Conservation (phyloP, 306 rosid genomes). For the Trifolium repens region DNA sequence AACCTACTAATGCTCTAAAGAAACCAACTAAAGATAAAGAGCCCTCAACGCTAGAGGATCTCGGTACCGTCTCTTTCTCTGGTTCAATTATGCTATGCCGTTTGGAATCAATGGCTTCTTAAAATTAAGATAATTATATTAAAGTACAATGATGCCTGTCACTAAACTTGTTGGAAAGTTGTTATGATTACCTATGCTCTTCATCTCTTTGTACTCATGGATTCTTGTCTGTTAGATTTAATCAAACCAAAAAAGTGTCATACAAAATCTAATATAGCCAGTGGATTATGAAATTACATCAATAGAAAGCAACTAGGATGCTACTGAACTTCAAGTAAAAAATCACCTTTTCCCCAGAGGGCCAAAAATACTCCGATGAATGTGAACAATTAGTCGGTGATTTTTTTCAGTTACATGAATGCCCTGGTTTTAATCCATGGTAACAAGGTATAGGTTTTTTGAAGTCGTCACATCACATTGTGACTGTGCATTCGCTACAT, state of each 20-base stretch:
- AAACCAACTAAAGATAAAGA: constrained; percentile 56
- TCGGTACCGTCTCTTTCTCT: constrained; percentile 57
- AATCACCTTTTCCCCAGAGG: too few species aligned
- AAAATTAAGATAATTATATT: background rate
- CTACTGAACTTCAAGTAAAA: background rate
- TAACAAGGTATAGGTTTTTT: background rate
- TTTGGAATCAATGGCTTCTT: constrained; percentile 20
- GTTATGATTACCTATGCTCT: constrained; percentile 7
- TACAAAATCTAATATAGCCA: background rate
- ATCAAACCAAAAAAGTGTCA: background rate
- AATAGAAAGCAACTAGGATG: constrained; percentile 21
- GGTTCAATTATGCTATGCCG: constrained; percentile 7
- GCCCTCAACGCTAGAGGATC: constrained; percentile 85
- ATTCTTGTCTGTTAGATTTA: constrained; percentile 7
- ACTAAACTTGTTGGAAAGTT: background rate
- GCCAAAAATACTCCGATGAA: constrained; percentile 4
- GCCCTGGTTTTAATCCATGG: background rate
- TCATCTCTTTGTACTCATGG: background rate
- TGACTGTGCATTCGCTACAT: background rate
- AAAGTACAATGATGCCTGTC: constrained; percentile 16
- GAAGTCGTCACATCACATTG: background rate
- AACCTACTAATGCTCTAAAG: constrained; percentile 49
- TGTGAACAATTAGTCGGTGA: background rate
- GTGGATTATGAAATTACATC: background rate
- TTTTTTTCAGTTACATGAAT: background rate